Base-by-base conservation (phyloP, 768 basidiomycete genomes). In the Hygrophorus russula region DNA sequence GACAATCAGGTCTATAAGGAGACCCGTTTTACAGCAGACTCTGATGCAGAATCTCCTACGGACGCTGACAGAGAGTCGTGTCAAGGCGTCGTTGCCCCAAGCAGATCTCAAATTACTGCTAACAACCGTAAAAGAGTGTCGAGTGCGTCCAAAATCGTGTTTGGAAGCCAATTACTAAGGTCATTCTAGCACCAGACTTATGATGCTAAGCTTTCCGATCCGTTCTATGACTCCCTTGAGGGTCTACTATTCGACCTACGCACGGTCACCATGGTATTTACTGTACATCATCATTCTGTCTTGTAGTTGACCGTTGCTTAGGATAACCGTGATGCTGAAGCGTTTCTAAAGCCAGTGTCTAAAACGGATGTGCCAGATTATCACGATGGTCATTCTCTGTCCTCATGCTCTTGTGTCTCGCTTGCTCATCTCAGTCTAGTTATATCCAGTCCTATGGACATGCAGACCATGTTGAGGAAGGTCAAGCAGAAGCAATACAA, bases 361-460 rank as follows among this genome's bases (percentile, higher is more conserved):
- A 92, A 76, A 66, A 65, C 80, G 32, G 92, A 98, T 53, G 85
- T 82, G 10, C 88, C 90, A 33, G 92, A 97, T 63, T 99, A 99
- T 56, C 82, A 90, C 63, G 85, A 91, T 36, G 76, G 94, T 90
- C 49, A 46, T 82, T 66, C 10, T 34, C 33, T 10, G 43, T 30
- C 30, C 45, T 37, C 43, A 28, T 36, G 29, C 36, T 1, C 34
- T 28, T 36, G 32, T 36, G 32, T 44, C 14, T 41, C 28, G 38
- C 40, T 45, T 52, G 48, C 31, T 36, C 36, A 14, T 44, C 39
- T 29, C 51, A 35, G 38, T 46, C 39, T 24, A 98, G 96, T 94
- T 52, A 96, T 99, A 60, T 65, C 81, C 44, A 80, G 80, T 49
- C 92, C 96, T 4, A 99, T 99, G 96, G 96, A 99, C 66, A 70